phyloP scores from a whole-genome alignment of 345 rosid species.

The Jatropha curcas region DNA sequence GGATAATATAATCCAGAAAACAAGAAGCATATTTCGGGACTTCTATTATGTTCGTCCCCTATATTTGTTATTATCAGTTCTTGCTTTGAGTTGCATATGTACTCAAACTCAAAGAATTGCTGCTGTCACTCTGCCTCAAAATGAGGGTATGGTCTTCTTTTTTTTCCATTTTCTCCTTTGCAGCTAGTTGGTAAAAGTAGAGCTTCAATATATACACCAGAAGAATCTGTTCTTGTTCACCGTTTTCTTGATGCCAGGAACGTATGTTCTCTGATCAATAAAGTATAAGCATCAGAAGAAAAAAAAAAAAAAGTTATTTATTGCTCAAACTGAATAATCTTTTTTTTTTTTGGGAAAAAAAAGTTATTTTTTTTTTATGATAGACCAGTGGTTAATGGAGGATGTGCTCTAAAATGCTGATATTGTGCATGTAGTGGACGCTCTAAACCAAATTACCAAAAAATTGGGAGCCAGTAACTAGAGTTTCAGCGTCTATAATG shows the following conservation, averaged over 20 bases:
- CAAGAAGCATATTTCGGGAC: background rate
- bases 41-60: background rate
- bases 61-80: conserved; percentile 12
- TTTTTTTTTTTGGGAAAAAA: too few relatives aligned
- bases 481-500: background rate
- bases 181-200: background rate
- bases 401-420: background rate
- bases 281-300: too few relatives aligned
- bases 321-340: too few relatives aligned
- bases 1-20: too few relatives aligned
- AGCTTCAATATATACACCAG: too few relatives aligned
- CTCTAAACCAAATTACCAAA: background rate
- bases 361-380: too few relatives aligned
- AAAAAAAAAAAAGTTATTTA: too few relatives aligned
- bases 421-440: background rate
- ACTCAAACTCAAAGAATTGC: background rate
- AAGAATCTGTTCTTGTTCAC: too few relatives aligned
- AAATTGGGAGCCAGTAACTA: background rate
- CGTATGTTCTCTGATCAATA: too few relatives aligned
- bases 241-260: too few relatives aligned
- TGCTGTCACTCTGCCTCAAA: background rate
- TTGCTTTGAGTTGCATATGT: background rate
- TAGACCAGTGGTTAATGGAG: too few relatives aligned
- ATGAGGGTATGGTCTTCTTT: background rate
- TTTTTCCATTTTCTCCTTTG: too few relatives aligned